A percentile compares a stretch with the other conserved stretches of the same genome.
Conservation (phyloP, 768 basidiomycete species). For the Rhizopogon vinicolor region DNA sequence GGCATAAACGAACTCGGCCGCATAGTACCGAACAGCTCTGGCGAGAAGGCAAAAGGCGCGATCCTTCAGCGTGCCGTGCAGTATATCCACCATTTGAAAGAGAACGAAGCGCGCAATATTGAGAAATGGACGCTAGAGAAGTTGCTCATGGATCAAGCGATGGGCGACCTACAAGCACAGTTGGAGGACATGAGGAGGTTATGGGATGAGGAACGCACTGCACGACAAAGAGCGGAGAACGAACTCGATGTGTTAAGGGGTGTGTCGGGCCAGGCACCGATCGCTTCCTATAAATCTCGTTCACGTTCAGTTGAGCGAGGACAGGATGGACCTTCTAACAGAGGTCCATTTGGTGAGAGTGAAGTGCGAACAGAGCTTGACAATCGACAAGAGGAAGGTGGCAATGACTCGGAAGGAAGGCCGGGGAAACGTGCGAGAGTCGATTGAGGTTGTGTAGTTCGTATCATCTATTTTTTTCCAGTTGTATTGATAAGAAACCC, state of each 20-base stretch:
- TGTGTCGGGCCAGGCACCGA: constrained; percentile 13
- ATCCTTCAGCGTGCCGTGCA: constrained; percentile 85
- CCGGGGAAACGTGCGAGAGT: constrained; percentile 27
- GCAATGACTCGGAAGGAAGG: constrained; percentile 18
- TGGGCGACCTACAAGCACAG: constrained; percentile 82
- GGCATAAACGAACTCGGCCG: constrained; percentile 90
- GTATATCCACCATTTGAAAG: constrained; percentile 89
- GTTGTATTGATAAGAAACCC: constrained; percentile 2
- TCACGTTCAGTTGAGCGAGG: constrained; percentile 26
- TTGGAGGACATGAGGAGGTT: constrained; percentile 76
- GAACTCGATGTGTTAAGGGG: constrained; percentile 57
- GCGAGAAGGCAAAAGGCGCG: constrained; percentile 87
- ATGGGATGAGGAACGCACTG: constrained; percentile 74
- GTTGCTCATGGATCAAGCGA: constrained; percentile 86
- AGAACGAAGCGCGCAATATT: constrained; percentile 86
- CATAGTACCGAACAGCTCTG: constrained; percentile 83
- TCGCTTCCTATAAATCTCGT: constrained; percentile 10
- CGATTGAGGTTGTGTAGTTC: constrained; percentile 17
- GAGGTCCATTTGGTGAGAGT: constrained; percentile 9
- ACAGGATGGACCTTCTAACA: constrained; percentile 10
- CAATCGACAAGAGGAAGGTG: constrained; percentile 12
- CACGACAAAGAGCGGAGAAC: constrained; percentile 54
- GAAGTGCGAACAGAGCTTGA: constrained; percentile 19
- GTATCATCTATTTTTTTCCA: background rate
- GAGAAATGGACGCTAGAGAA: constrained; percentile 95